phyloP scores from a whole-genome alignment of 306 rosid species.

The Rosa chinensis region DNA sequence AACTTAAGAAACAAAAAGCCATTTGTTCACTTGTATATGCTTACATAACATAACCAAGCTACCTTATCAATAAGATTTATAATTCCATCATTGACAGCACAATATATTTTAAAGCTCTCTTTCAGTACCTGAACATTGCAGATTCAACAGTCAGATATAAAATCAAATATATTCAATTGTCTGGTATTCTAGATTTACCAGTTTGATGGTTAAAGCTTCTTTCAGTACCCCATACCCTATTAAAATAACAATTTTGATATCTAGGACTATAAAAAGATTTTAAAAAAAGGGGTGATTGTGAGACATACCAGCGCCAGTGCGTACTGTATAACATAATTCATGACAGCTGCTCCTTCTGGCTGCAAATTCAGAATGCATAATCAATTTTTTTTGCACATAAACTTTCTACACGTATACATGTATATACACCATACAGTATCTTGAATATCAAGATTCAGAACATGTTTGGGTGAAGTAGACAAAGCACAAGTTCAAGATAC shows the following conservation, averaged over 20 bases:
- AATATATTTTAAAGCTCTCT: conserved; percentile 93
- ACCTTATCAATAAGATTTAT: conserved; percentile 99
- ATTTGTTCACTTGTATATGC: conserved; percentile 1
- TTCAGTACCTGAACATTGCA: conserved; percentile 76
- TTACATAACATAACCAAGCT: conserved; percentile 25
- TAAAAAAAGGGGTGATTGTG: not conserved
- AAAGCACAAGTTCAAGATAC: conserved; percentile 6
- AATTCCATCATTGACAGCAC: conserved; percentile 94
- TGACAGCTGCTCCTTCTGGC: conserved; percentile 97
- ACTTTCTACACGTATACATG: not conserved
- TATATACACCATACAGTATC: not conserved
- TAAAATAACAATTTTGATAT: not conserved
- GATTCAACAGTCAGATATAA: conserved; percentile 22
- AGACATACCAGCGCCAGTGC: conserved; percentile 92
- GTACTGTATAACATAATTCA: conserved; percentile 91
- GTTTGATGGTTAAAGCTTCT: not conserved
- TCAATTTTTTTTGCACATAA: conserved; percentile 6
- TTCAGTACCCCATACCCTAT: not conserved
- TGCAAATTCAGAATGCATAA: conserved; percentile 45
- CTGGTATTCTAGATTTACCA: not conserved
- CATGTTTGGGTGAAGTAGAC: not conserved
- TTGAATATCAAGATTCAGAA: not conserved
- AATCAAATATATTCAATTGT: not conserved
- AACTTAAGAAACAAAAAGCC: conserved; percentile 11
- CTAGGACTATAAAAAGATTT: not conserved